Evolutionary conservation across 2,329 filamentous ascomycete genomes (phyloP).

Genomic region (Phoma herbarum): DNA sequence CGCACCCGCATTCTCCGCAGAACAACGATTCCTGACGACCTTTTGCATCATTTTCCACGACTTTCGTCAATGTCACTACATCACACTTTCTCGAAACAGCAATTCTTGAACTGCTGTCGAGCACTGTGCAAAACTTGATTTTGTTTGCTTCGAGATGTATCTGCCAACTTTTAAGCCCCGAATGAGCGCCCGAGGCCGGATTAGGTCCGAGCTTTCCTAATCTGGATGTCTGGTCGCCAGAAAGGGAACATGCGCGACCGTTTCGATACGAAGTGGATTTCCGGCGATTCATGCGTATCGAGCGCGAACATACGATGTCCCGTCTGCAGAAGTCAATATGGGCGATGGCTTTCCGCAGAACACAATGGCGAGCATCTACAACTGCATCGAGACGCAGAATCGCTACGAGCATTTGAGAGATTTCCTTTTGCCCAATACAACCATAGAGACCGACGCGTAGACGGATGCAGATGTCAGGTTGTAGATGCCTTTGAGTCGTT

Average conservation of each 20-base stretch:
- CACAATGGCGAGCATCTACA: not conserved
- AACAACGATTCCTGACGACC: not conserved
- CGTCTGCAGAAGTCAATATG: not conserved
- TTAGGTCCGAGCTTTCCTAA: conserved; percentile 4
- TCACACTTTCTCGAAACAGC: conserved; percentile 11
- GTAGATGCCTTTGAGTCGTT: no score
- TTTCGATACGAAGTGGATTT: conserved; percentile 16
- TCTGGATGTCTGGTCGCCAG: not conserved
- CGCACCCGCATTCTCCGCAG: not conserved
- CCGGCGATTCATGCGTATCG: not conserved
- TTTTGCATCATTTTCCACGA: conserved; percentile 5
- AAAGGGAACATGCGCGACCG: conserved; percentile 7
- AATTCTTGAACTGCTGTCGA: conserved; percentile 11
- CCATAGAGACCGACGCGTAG: no score
- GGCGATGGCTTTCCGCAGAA: not conserved
- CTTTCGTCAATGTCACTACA: not conserved
- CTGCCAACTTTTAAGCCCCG: conserved; percentile 14
- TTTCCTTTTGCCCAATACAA: no score
- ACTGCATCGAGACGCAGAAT: no score
- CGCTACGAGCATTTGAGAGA: no score
- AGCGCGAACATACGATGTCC: not conserved
- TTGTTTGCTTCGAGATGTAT: conserved; percentile 1
- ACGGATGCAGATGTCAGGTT: no score
- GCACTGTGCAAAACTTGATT: conserved; percentile 20
- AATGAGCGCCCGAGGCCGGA: conserved; percentile 3